phyloP scores from a whole-genome alignment of 441 rosid genomes.

The Arabidopsis hybrid region DNA sequence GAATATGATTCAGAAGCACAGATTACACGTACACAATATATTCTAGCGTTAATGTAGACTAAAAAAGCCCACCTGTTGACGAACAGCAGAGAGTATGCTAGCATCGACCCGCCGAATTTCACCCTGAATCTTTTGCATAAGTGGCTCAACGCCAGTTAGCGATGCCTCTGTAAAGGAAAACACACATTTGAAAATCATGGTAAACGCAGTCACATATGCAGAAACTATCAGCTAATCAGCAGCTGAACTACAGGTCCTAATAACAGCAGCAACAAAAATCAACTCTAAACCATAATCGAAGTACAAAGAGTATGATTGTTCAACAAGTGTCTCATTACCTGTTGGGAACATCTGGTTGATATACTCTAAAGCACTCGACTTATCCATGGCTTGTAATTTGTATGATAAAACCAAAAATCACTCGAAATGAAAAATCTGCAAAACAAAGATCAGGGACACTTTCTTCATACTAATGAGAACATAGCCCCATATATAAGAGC shows the following conservation, averaged over 20 bases:
- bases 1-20: constrained; percentile 10
- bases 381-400: constrained; percentile 70
- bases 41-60: constrained; percentile 1
- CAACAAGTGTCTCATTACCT: constrained; percentile 50
- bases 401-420: constrained; percentile 30
- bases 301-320: constrained; percentile 1
- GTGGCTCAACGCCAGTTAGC: constrained; percentile 96
- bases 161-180: constrained; percentile 85
- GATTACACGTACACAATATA: not conserved
- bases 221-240: constrained; percentile 24
- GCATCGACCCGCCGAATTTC: constrained; percentile 93
- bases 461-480: not conserved
- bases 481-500: not conserved
- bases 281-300: constrained; percentile 4
- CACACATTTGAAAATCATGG: constrained; percentile 25
- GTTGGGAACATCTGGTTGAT: constrained; percentile 99
- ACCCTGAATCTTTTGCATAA: constrained; percentile 96
- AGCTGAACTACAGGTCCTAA: not conserved
- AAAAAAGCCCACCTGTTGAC: constrained; percentile 77
- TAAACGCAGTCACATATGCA: constrained; percentile 16
- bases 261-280: not conserved
- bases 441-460: constrained; percentile 20
- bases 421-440: constrained; percentile 37
- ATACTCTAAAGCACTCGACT: constrained; percentile 90
- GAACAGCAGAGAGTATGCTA: constrained; percentile 94